These are phyloP conservation scores for Discostella pseudostelligera DNA, from an alignment of 108 stramenopile species.

Conservation along the genomic window DNA sequence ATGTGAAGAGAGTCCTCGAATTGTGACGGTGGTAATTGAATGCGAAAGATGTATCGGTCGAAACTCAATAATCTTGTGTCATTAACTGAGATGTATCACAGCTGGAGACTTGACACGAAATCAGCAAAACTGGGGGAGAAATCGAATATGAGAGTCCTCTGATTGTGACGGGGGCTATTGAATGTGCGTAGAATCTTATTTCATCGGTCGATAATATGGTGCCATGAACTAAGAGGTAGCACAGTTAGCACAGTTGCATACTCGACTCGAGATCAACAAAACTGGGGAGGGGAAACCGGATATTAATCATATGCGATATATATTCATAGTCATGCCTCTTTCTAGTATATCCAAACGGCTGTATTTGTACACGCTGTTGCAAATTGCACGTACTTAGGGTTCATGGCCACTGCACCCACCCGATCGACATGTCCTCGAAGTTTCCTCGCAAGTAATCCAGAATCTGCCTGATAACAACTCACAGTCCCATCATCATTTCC, in stretches of 20 bases:
- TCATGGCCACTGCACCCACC: conserved; percentile 56
- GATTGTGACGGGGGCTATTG: no score
- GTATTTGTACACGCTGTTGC: conserved; percentile 70
- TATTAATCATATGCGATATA: neutral
- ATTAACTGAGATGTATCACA: no score
- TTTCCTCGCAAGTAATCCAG: conserved; percentile 54
- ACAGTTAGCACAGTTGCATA: neutral
- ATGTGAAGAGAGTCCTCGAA: conserved; percentile 16
- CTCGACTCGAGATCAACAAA: no score
- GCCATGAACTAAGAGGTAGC: neutral
- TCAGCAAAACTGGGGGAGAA: no score
- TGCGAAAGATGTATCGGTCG: neutral
- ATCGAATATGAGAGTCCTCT: no score
- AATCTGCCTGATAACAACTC: conserved; percentile 59
- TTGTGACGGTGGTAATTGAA: neutral
- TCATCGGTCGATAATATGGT: no score
- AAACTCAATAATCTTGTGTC: no score
- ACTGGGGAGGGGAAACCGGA: neutral
- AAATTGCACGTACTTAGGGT: conserved; percentile 74
- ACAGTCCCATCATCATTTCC: conserved; percentile 71
- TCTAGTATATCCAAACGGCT: conserved; percentile 72
- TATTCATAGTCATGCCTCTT: neutral
- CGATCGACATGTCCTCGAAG: conserved; percentile 62
- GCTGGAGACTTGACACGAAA: no score
- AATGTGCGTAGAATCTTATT: no score